Conservation (phyloP, 306 rosid genomes). For the Castanea crenata region DNA sequence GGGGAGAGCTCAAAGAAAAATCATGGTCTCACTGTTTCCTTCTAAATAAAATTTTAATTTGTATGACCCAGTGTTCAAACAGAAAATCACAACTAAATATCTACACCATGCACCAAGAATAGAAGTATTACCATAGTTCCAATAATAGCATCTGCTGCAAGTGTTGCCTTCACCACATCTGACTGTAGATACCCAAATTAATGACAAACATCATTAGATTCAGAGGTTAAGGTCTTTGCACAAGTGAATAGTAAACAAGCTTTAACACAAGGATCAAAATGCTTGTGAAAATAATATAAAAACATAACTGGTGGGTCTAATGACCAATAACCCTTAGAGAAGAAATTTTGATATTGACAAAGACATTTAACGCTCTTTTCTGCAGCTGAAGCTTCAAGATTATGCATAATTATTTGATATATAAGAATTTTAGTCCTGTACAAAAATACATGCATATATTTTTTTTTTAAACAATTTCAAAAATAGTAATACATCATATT, state of each 20-base stretch:
- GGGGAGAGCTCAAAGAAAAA: background rate
- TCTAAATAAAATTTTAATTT: background rate
- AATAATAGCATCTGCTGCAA: conserved; percentile 88
- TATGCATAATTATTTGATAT: too few species aligned
- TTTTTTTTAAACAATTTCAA: too few species aligned
- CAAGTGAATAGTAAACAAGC: background rate
- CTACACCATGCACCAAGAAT: background rate
- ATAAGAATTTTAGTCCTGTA: too few species aligned
- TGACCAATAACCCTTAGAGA: too few species aligned
- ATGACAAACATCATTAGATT: conserved; percentile 4
- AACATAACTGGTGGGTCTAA: too few species aligned
- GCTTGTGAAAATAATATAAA: too few species aligned
- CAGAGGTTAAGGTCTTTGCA: background rate
- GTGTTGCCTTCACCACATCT: conserved; percentile 90
- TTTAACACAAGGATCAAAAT: background rate
- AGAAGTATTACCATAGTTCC: conserved; percentile 65
- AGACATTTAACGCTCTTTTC: too few species aligned
- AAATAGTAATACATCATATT: too few species aligned
- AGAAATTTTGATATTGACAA: too few species aligned
- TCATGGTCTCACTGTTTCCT: background rate
- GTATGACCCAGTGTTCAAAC: background rate
- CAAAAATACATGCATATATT: too few species aligned
- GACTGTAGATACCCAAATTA: conserved; percentile 46
- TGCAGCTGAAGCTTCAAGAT: too few species aligned
- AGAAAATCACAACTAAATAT: background rate